Base-by-base conservation (phyloP, 805 yeast genomes). In the Teunomyces barrocoloradensis region DNA sequence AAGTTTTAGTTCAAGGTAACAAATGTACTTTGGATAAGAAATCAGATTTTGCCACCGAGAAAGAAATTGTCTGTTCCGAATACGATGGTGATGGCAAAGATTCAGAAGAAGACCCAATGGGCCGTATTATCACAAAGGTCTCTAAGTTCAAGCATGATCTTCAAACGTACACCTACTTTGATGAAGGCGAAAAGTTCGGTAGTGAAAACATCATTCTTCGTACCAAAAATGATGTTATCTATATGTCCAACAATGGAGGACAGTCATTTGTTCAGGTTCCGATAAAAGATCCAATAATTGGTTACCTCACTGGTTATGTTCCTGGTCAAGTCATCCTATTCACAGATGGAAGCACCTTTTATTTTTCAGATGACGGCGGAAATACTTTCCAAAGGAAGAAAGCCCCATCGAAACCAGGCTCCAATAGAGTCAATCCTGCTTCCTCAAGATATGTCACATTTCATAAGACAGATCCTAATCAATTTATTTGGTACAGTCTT, bases 161-260 rank as follows among this genome's bases (percentile, higher is more conserved):
- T 47, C 55, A 58, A 6, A 79, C 77, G 49, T 87, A 85, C 56
- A 66, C 77, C 44, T 87, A 87, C 55, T 69, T 87, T 47, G 84
- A 83, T 42, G 79, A 78, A 47, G 75, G 79, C 44, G 61, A 58
- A 13, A 47, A 42, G 1, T 43, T 27, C 34, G 53, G 58, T 9
- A 65, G 66, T n/a, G 77, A 73, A 50, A 72, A 72, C 50, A 52
- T 92, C 6, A 60, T 92, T 12, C 66, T 87, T 5, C 68, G 80
- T 42, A 85, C 92, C 0, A 61, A 67, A 21, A 69, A 73, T 10
- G 72, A 78, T 40, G 68, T 70, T 4, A 77, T 82, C 2, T 85
- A 71, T 55, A 76, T 88, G 6, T 87, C 97, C 0, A 84, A 78
- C 55, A 83, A 89, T 61, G 87, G 87, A 35, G 92, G 92, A 11